Evolutionary conservation across 208 protist species (phyloP), one percentile per base, ranked within the genome.

Genomic region (Leishmania martiniquensis): DNA sequence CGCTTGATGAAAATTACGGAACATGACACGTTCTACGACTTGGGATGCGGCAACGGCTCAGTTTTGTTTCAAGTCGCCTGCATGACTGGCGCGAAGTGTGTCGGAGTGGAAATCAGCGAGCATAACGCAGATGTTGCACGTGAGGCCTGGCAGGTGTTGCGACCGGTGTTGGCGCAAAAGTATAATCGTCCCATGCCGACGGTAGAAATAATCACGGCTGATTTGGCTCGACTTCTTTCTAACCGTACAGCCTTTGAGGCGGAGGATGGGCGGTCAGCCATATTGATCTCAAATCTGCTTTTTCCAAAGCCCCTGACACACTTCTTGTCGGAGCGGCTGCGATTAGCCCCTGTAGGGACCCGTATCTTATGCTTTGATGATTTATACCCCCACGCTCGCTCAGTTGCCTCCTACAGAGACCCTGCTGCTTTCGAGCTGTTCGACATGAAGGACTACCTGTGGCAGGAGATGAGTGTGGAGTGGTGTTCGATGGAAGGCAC

Each of bases 321-420:
- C 69, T 96, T 87, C 68, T 70, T 96, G n/a, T 91, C 90, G 1
- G 92, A 95, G 65, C 76, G 87, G 0, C 85, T 96, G 4, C 80
- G 92, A n/a, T 45, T 63, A 0, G 76, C 88, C 1, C 82, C 89
- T 9, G 51, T 63, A 10, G 91, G 91, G 34, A 89, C 90, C 29
- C 92, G 90, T 29, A 88, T 96, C n/a, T 82, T 96, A 42, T 92
- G 88, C 76, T 90, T 95, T 71, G 89, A 93, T 42, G 92, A 96
- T 69, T 72, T 96, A 49, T 96, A 95, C 52, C 92, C 92, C 0
- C 92, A 96, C 68, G 60, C 80, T 29, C 87, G 92, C 47, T 86
- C 84, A 0, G 82, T 96, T 10, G 87, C 90, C 0, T 52, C 65
- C 20, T 57, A 89, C 22, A 88, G 92, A n/a, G 92, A 96, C 70